These are phyloP conservation scores for Cytospora paraplurivora DNA, from an alignment of 2,329 filamentous ascomycete species.

Conservation along the genomic window DNA sequence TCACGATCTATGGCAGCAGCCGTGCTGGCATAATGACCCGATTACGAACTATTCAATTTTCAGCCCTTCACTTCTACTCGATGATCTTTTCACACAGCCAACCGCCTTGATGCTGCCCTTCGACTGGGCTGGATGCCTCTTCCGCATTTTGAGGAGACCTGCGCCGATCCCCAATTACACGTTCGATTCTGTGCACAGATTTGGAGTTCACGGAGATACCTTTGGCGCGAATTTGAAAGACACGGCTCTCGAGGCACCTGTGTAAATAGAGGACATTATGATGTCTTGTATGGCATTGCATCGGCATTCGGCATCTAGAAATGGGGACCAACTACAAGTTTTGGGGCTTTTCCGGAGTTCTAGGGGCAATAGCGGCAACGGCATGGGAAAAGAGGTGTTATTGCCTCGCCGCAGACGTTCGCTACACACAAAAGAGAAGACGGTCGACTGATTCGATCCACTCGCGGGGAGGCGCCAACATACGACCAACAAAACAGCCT, in stretches of 20 bases:
- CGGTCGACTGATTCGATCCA: slow-evolving; percentile 28
- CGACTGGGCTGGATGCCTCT: slow-evolving; percentile 25
- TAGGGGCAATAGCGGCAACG: slow-evolving; percentile 45
- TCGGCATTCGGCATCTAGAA: slow-evolving; percentile 53
- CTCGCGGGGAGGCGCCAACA: slow-evolving; percentile 32
- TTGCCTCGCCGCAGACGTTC: slow-evolving; percentile 48
- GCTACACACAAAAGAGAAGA: slow-evolving; percentile 40
- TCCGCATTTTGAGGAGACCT: slow-evolving; percentile 22
- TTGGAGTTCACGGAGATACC: slow-evolving; percentile 28
- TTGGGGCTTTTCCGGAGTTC: slow-evolving; percentile 47
- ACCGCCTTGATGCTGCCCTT: slow-evolving; percentile 15
- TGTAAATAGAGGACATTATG: slow-evolving; percentile 53
- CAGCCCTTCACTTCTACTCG: slow-evolving; percentile 24
- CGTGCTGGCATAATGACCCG: slow-evolving; percentile 29
- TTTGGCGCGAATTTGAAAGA: slow-evolving; percentile 30
- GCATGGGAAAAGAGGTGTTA: slow-evolving; percentile 39
- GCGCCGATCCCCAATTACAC: slow-evolving; percentile 22
- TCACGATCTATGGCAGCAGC: slow-evolving; percentile 45
- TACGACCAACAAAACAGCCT: slow-evolving; percentile 23
- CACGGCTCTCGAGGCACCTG: slow-evolving; percentile 40
- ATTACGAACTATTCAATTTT: slow-evolving; percentile 14
- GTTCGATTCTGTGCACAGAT: slow-evolving; percentile 30
- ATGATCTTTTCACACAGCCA: slow-evolving; percentile 17
- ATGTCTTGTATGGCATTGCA: slow-evolving; percentile 53
- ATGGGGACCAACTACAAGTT: slow-evolving; percentile 38